These are phyloP conservation scores for Isabelozyma heimii DNA, from an alignment of 805 yeast species.

Conservation along the genomic window DNA sequence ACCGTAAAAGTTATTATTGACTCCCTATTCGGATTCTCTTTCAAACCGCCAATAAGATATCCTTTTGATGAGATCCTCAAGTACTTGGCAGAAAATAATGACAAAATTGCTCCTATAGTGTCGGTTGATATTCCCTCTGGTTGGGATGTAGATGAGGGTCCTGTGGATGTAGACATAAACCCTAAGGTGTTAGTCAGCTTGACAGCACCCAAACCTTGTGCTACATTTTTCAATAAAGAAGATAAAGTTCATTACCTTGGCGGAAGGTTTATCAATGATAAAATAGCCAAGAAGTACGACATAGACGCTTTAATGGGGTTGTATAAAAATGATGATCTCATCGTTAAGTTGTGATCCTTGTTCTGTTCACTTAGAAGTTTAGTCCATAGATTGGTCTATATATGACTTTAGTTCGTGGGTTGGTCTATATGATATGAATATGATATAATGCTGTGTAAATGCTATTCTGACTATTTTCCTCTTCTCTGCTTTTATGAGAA, in stretches of 20 bases:
- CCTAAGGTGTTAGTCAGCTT: conserved; percentile 76
- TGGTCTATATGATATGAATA: too few relatives aligned
- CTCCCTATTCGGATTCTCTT: conserved; percentile 90
- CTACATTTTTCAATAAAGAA: conserved; percentile 39
- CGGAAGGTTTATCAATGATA: conserved; percentile 74
- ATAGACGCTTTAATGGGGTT: conserved; percentile 46
- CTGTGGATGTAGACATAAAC: conserved; percentile 45
- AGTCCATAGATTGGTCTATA: too few relatives aligned
- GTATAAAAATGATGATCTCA: conserved; percentile 33
- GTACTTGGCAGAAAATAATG: conserved; percentile 25
- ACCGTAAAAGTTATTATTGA: conserved; percentile 54
- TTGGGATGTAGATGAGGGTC: conserved; percentile 95
- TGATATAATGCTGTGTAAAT: too few relatives aligned
- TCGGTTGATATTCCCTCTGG: conserved; percentile 94
- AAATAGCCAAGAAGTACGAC: conserved; percentile 69
- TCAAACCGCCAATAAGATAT: conserved; percentile 79
- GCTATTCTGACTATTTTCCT: too few relatives aligned
- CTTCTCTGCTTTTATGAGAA: too few relatives aligned
- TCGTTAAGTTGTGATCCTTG: conserved; percentile 31
- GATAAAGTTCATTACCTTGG: conserved; percentile 71
- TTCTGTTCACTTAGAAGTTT: too few relatives aligned
- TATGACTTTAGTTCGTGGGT: too few relatives aligned
- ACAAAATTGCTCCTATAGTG: conserved; percentile 58
- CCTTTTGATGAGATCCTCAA: conserved; percentile 58
- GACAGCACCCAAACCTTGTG: conserved; percentile 94